phyloP scores from a whole-genome alignment of 148 eudicot species.

The Fagopyrum esculentum region DNA sequence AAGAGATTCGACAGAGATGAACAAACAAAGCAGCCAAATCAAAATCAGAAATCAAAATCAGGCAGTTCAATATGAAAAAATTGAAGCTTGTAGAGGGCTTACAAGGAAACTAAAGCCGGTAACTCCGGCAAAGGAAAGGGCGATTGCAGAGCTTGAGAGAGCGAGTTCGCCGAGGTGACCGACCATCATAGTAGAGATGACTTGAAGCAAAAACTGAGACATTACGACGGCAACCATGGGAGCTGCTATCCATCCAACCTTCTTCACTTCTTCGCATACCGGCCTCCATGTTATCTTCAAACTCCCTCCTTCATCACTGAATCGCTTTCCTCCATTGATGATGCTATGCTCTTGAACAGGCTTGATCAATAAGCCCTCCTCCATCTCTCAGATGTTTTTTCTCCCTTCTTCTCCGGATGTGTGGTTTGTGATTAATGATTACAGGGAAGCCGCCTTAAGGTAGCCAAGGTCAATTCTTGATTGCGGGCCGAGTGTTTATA shows the following conservation, averaged over 20 bases:
- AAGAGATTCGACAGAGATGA: too few species aligned
- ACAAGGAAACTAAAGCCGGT: constrained; percentile 43
- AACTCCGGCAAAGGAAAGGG: constrained; percentile 46
- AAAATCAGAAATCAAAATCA: too few species aligned
- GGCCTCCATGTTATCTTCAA: constrained; percentile 11
- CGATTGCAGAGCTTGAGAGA: constrained; percentile 54
- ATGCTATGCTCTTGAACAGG: neutral
- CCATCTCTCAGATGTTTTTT: neutral
- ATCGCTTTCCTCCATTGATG: neutral
- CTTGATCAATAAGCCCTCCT: neutral
- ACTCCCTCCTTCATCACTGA: neutral
- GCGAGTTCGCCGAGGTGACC: constrained; percentile 52
- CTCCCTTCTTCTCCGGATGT: too few species aligned
- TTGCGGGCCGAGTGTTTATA: too few species aligned
- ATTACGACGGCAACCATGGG: constrained; percentile 38
- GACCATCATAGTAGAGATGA: constrained; percentile 43
- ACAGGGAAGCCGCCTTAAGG: too few species aligned
- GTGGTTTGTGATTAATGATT: too few species aligned
- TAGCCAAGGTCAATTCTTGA: too few species aligned
- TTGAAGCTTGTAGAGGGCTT: neutral
- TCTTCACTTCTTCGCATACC: constrained; percentile 26
- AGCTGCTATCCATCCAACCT: constrained; percentile 29
- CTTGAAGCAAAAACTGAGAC: constrained; percentile 32
- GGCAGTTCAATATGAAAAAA: neutral
- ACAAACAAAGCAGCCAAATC: too few species aligned